Evolutionary conservation across 202 grass and related monocot genomes (phyloP), one percentile per base, ranked within the genome.

Genomic region (Schoenoplectus tabernaemontani): DNA sequence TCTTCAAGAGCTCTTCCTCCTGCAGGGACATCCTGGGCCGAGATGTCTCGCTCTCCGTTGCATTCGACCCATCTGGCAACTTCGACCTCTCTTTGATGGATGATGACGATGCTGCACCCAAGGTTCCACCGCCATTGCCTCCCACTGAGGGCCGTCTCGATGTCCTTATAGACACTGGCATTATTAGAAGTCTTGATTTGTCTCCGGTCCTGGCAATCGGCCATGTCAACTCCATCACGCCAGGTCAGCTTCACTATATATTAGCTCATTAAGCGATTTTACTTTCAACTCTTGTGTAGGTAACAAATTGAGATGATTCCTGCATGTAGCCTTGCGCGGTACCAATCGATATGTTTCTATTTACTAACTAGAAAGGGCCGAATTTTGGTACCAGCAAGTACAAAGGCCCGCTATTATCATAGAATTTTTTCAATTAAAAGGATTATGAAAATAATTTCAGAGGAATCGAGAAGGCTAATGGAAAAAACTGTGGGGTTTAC

Each of bases 41-140:
- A 1, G 59, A 76, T 3, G 54, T 93, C 66, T 22, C 79, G 1
- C 64, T 63, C n/a, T 82, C 87, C 24, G 89, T 97, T 1, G 83
- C 93, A 13, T 97, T 93, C 87, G 93, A 97, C 46, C 91, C 93
- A n/a, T 93, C 93, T 28, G 93, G 93, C 9, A 91, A 89, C 75
- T 93, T 80, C 79, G 91, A 97, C 53, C 93, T 91, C 76, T 91
- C 93, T 77, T 85, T 97, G 38, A 70, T 81, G n/a, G 78, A 58
- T 41, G 87, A 89, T 3, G 66, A 89, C 47, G 86, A 89, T 15
- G 92, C 87, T 3, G 44, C 46, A 26, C 85, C 83, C 23, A 87
- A 93, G 70, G 82, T 93, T 23, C 76, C 90, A 66, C 89, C 89
- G 62, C 91, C 93, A 1, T 64, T 90, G 0, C 93, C 93, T 0